These are phyloP conservation scores for Conticribra weissflogii DNA, from an alignment of 108 stramenopile genomes.

Conservation along the genomic window DNA sequence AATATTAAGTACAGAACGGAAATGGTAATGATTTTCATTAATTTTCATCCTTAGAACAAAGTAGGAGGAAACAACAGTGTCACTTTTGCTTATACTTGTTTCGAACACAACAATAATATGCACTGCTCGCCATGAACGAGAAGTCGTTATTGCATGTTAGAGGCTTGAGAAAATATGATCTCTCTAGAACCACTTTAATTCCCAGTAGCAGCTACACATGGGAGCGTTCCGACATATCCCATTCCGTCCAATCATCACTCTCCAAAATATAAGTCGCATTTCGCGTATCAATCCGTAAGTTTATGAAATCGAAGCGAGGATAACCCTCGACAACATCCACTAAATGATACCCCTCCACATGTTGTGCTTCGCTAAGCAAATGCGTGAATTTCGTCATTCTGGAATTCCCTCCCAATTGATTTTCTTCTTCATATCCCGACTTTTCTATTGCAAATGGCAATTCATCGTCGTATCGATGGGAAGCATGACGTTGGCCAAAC, in stretches of 20 bases:
- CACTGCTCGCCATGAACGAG: too few relatives aligned
- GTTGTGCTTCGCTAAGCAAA: conserved; percentile 63
- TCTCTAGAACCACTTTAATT: too few relatives aligned
- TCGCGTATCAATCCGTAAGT: conserved; percentile 50
- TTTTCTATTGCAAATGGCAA: conserved; percentile 63
- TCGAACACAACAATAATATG: too few relatives aligned
- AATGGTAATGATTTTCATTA: too few relatives aligned
- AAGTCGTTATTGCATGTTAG: too few relatives aligned
- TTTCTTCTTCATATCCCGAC: conserved; percentile 83
- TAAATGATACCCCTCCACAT: conserved; percentile 56
- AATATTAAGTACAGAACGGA: too few relatives aligned
- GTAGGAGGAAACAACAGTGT: too few relatives aligned
- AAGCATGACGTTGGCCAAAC: conserved; percentile 79
- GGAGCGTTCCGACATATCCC: too few relatives aligned
- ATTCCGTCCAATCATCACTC: conserved; percentile 31
- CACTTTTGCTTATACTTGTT: too few relatives aligned
- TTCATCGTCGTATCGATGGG: conserved; percentile 13
- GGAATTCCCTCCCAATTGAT: conserved; percentile 16
- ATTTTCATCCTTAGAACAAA: too few relatives aligned
- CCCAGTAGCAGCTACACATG: too few relatives aligned
- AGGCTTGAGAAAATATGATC: too few relatives aligned
- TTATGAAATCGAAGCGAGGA: conserved; percentile 60
- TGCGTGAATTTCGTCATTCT: conserved; percentile 49
- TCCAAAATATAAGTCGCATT: conserved; percentile 73
- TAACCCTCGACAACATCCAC: conserved; percentile 64